Evolutionary conservation across 1,139 yeast species (phyloP).

Genomic region (Candida glucosophila): DNA sequence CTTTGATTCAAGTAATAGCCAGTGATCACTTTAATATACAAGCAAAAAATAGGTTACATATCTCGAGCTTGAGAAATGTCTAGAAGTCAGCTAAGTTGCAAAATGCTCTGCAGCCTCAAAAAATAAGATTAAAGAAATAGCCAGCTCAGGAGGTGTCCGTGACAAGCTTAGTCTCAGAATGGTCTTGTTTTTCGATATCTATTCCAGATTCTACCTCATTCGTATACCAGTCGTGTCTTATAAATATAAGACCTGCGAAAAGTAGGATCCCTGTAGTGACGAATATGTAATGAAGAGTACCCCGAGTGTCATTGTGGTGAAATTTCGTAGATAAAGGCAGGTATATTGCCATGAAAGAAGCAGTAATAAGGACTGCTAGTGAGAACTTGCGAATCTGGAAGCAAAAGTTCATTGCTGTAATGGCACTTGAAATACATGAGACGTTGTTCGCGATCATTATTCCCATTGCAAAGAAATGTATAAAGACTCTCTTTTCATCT

Average conservation of each 20-base stretch:
- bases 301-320: constrained; percentile 36
- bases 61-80: constrained; percentile 42
- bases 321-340: constrained; percentile 36
- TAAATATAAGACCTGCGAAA: too few species aligned
- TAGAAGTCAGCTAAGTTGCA: constrained; percentile 78
- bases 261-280: too few species aligned
- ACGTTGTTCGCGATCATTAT: constrained; percentile 60
- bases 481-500: constrained; percentile 13
- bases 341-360: constrained; percentile 41
- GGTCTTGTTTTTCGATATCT: too few species aligned
- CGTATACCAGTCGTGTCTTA: too few species aligned
- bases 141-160: too few species aligned
- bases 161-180: too few species aligned
- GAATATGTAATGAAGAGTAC: constrained; percentile 24
- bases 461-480: constrained; percentile 32
- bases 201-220: too few species aligned
- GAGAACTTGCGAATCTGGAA: constrained; percentile 64
- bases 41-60: too few species aligned
- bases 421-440: constrained; percentile 52
- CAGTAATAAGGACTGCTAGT: constrained; percentile 57
- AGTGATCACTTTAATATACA: too few species aligned
- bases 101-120: too few species aligned
- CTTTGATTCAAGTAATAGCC: too few species aligned
- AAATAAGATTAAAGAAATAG: too few species aligned
- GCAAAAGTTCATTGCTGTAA: constrained; percentile 62